Evolutionary conservation across 2,329 filamentous ascomycete genomes (phyloP), one percentile per base, ranked within the genome.

Genomic region (Aspergillus viridinutans): DNA sequence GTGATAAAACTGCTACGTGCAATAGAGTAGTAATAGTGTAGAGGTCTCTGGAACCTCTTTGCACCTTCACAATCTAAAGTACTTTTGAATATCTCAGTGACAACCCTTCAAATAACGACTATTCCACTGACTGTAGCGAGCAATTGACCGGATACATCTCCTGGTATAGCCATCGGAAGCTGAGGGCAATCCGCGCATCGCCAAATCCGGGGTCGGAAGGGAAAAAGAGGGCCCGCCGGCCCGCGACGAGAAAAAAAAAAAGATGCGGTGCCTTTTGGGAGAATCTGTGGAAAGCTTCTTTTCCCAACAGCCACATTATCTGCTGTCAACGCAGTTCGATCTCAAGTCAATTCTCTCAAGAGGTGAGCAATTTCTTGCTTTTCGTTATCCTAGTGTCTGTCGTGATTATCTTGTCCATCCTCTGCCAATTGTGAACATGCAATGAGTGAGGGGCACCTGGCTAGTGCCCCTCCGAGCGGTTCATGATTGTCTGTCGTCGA

Each of bases 181-280:
- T 21, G 40, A 43, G n/a, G 8, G 14, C n/a, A 52, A 55, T 32
- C 25, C 20, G 26, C 32, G 51, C 9, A 50, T 49, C 38, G 21
- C 58, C 59, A 50, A 60, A 60, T 63, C 61, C 61, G 61, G 61
- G 59, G 61, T 57, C 59, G 59, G 55, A 60, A 58, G 45, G 54
- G 54, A 53, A 58, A 58, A 58, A 58, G 58, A 55, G 50, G 58
- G 58, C 58, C 61, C 61, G 58, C 62, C 52, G 53, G 54, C 53
- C 62, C 56, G 61, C 55, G 53, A 56, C 45, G 50, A 45, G 49
- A 49, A 56, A 58, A 52, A 61, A 61, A 60, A 59, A 58, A 49
- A 52, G 49, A 53, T 53, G 58, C 50, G 48, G 32, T 38, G 20
- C 14, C 6, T 32, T 17, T 35, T 50, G 49, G 23, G 29, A 40